Conservation (phyloP, 2,329 filamentous ascomycete species). For the Colletotrichum liriopes region DNA sequence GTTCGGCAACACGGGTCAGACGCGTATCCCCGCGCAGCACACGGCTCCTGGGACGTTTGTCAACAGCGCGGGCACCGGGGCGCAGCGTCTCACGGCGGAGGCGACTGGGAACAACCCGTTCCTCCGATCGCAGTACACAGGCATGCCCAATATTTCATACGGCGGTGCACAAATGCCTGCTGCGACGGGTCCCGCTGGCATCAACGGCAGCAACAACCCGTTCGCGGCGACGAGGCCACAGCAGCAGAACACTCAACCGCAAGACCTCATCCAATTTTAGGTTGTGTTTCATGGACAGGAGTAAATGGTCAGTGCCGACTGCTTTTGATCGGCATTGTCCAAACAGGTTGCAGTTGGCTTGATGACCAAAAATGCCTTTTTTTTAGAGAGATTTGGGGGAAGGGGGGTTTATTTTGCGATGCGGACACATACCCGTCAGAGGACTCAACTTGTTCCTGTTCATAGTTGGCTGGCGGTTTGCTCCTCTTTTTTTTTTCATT, state of each 20-base stretch:
- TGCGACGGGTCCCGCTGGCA: slow-evolving; percentile 70
- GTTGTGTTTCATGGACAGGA: not conserved
- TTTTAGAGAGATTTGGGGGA: not conserved
- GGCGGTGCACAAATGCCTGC: slow-evolving; percentile 64
- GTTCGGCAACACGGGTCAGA: slow-evolving; percentile 95
- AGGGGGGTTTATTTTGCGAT: slow-evolving; percentile 11
- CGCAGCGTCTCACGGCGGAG: slow-evolving; percentile 77
- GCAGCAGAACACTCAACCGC: slow-evolving; percentile 63
- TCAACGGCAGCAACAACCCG: slow-evolving; percentile 72
- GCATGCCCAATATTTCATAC: slow-evolving; percentile 76
- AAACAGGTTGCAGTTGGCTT: slow-evolving; percentile 10
- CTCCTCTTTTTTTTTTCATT: slow-evolving; percentile 23
- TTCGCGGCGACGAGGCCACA: slow-evolving; percentile 70
- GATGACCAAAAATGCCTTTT: slow-evolving; percentile 9
- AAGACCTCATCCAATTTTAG: slow-evolving; percentile 77
- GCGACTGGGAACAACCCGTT: slow-evolving; percentile 94
- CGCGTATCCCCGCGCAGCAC: slow-evolving; percentile 96
- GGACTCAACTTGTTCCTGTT: slow-evolving; percentile 27
- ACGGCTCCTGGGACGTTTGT: slow-evolving; percentile 97
- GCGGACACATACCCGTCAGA: slow-evolving; percentile 15
- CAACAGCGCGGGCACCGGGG: slow-evolving; percentile 91
- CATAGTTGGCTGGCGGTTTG: slow-evolving; percentile 26
- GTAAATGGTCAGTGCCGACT: not conserved
- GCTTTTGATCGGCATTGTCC: slow-evolving; percentile 12
- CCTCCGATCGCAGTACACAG: slow-evolving; percentile 86